These are phyloP conservation scores for Sarocladiaceae sp. DNA, from an alignment of 2,329 filamentous ascomycete genomes.

Conservation along the genomic window DNA sequence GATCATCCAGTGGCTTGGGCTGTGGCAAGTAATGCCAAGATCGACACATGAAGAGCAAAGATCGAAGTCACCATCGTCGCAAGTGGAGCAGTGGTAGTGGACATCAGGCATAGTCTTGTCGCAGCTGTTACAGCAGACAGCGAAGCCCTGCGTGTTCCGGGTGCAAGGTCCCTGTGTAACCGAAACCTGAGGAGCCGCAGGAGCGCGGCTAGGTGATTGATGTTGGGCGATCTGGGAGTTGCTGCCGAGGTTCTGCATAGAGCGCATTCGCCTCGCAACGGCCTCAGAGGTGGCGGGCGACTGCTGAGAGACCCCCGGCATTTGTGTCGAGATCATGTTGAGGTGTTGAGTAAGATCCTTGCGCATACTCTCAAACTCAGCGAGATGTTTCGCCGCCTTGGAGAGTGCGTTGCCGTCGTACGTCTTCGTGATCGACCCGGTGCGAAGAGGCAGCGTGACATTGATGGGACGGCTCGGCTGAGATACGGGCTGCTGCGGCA, in stretches of 20 bases:
- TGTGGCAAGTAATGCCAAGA: constrained; percentile 68
- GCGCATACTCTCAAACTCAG: constrained; percentile 16
- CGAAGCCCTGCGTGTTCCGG: constrained; percentile 41
- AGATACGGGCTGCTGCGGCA: constrained; percentile 1
- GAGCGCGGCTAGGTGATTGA: no score
- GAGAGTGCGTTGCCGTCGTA: constrained; percentile 20
- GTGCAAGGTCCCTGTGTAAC: background rate
- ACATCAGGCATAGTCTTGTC: constrained; percentile 68
- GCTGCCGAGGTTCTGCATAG: background rate
- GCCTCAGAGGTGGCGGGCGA: background rate
- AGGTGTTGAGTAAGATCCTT: constrained; percentile 13
- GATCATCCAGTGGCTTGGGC: constrained; percentile 84
- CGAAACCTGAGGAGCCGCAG: background rate
- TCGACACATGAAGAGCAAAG: constrained; percentile 77
- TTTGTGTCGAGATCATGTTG: background rate
- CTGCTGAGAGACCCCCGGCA: background rate
- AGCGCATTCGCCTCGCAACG: background rate
- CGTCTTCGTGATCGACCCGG: constrained; percentile 19
- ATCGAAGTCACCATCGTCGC: constrained; percentile 90
- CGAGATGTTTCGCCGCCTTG: constrained; percentile 20
- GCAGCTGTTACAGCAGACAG: constrained; percentile 92
- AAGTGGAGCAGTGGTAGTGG: constrained; percentile 93
- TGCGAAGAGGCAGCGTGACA: constrained; percentile 18
- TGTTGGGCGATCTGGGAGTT: no score
- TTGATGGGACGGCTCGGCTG: constrained; percentile 14